phyloP scores from a whole-genome alignment of 495 filamentous ascomycete species.

The Clavariopsis aquatica region DNA sequence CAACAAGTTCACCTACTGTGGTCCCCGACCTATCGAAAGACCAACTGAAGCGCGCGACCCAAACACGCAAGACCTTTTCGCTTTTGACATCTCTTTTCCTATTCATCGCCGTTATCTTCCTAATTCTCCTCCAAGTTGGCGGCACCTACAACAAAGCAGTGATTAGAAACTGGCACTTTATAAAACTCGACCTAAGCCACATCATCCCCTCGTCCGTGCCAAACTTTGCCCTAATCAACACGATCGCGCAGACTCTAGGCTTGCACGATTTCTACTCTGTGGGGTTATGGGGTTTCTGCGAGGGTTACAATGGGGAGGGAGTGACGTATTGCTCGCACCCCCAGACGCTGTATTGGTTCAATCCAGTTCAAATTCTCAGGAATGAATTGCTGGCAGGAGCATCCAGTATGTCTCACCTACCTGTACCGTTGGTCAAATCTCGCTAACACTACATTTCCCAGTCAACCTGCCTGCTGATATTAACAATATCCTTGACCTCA shows the following conservation, averaged over 20 bases:
- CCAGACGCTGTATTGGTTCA: constrained; percentile 78
- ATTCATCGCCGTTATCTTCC: constrained; percentile 70
- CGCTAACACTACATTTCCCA: constrained; percentile 32
- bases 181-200: constrained; percentile 77
- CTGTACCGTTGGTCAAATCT: neutral
- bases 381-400: constrained; percentile 78
- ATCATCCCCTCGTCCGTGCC: constrained; percentile 77
- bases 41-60: constrained; percentile 57
- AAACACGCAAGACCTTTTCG: constrained; percentile 55
- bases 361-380: constrained; percentile 78
- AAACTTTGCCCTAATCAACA: constrained; percentile 77
- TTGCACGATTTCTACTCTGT: constrained; percentile 94
- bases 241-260: constrained; percentile 82
- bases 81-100: constrained; percentile 68
- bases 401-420: constrained; percentile 56
- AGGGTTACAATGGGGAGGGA: constrained; percentile 72
- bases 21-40: constrained; percentile 36
- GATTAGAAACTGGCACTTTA: constrained; percentile 72
- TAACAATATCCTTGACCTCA: constrained; percentile 68
- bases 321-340: constrained; percentile 74
- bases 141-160: constrained; percentile 62
- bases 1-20: constrained; percentile 14
- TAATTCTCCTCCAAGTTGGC: constrained; percentile 76
- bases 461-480: constrained; percentile 78
- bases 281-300: constrained; percentile 86